Evolutionary conservation across 139 green algal species (phyloP).

Genomic region (Chlorella sp.): DNA sequence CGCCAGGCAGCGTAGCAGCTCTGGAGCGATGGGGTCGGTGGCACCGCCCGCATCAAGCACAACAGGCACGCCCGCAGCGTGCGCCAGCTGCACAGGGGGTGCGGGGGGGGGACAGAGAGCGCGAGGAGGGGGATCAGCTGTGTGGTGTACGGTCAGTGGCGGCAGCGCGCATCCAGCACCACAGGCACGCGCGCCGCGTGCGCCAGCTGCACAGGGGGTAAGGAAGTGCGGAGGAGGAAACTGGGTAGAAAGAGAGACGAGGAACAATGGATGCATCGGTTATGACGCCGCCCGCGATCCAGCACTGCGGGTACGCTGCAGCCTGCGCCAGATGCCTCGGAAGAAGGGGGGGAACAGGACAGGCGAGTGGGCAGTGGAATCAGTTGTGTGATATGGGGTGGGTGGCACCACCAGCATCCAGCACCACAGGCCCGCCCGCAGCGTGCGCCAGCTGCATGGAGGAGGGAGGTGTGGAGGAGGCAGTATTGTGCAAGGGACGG

Average conservation of each 20-base stretch:
- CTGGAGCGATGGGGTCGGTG: background rate
- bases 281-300: background rate
- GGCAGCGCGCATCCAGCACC: constrained; percentile 6
- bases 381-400: background rate
- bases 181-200: constrained; percentile 7
- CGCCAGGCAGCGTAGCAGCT: constrained; percentile 17
- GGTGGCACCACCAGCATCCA: background rate
- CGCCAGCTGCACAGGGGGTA: background rate
- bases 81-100: background rate
- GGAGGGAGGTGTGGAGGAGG: background rate
- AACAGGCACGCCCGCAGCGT: constrained; percentile 8
- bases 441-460: background rate
- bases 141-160: too few species aligned
- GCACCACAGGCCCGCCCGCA: constrained; percentile 4
- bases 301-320: constrained; percentile 13
- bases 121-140: too few species aligned
- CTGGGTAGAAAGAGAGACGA: too few species aligned
- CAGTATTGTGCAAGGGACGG: background rate
- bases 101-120: background rate
- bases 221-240: background rate
- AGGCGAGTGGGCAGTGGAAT: too few species aligned
- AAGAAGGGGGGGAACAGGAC: too few species aligned
- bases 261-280: too few species aligned
- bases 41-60: constrained; percentile 11
- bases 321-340: too few species aligned